Base-by-base conservation (phyloP, 2,329 filamentous ascomycete genomes). In the Penicillium sumatraense region DNA sequence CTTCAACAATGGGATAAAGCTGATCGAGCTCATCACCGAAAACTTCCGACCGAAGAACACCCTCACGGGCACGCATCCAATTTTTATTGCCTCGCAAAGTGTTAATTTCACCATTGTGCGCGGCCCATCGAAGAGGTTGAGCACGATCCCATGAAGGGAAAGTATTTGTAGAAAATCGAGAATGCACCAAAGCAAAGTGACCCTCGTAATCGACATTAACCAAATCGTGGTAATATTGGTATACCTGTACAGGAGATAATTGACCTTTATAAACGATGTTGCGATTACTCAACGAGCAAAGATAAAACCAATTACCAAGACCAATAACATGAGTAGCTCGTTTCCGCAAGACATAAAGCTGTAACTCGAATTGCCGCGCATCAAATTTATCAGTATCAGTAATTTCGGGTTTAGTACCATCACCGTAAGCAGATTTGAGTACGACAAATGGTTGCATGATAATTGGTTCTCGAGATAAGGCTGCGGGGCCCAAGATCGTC, bases 221-320 rank as follows among this genome's bases (percentile, higher is more conserved):
- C 73, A 98, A 80, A 80, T 98, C 93, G 76, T 97, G 91, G 79
- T 96, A 98, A 81, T 98, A 98, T 73, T 96, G 89, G 79, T 98
- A 98, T 49, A 98, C 93, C 81, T 98, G 93, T 26, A 93, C 86
- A 21, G 93, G 93, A 41, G 93, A 89, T 63, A 98, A 83, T 75
- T 98, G 95, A 61, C 93, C 93, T 84, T 98, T 98, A 85, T 98
- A 98, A 57, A 98, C 91, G 78, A 98, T 98, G 81, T 98, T 98
- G 80, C 93, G 93, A 86, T 96, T 97, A 76, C 88, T 95, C 64
- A 98, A 80, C 47, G 92, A 96, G 83, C 93, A 98, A 56, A 98
- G 83, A 76, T 98, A 98, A 83, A 98, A 98, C 93, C 93, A 98
- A 77, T 97, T 97, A 78, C 96, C 91, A 53, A 97, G 84, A 57